Evolutionary conservation across 2,329 filamentous ascomycete species (phyloP).

Genomic region (Alternaria ventricosa): DNA sequence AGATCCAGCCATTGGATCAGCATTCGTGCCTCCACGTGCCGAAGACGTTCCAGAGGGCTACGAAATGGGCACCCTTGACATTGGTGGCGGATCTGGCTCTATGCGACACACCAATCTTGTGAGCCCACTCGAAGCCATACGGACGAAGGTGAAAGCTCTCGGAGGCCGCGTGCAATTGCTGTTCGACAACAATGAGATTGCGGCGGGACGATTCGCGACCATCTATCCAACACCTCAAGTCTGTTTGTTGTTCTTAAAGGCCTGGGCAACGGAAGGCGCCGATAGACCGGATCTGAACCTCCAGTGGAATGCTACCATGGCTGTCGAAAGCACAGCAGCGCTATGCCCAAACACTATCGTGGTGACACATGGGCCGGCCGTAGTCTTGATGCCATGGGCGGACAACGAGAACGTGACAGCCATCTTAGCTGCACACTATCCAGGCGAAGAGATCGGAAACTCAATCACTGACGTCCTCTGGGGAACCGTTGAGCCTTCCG

Average conservation of each 20-base stretch:
- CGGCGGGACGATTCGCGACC: constrained; percentile 26
- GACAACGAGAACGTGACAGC: constrained; percentile 50
- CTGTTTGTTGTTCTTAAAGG: constrained; percentile 65
- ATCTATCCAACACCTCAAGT: constrained; percentile 51
- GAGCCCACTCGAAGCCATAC: constrained; percentile 52
- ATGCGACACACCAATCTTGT: constrained; percentile 50
- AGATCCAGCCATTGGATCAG: constrained; percentile 56
- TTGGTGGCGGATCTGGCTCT: constrained; percentile 52
- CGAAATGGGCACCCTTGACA: constrained; percentile 53
- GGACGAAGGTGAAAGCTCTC: constrained; percentile 26
- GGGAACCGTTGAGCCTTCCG: constrained; percentile 76
- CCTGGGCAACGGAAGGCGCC: constrained; percentile 53
- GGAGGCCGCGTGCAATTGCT: constrained; percentile 56
- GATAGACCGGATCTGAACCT: constrained; percentile 50
- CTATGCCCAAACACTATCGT: constrained; percentile 60
- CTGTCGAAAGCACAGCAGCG: constrained; percentile 53
- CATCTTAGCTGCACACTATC: constrained; percentile 50
- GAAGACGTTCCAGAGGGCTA: constrained; percentile 24
- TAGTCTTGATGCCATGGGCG: constrained; percentile 50
- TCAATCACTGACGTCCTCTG: constrained; percentile 62
- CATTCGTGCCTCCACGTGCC: constrained; percentile 11
- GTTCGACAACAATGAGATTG: constrained; percentile 48
- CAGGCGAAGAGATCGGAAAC: constrained; percentile 50
- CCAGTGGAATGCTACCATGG: constrained; percentile 50
- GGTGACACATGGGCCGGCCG: constrained; percentile 50